Evolutionary conservation across 257 asterid species (phyloP).

Genomic region (Eucommia ulmoides): DNA sequence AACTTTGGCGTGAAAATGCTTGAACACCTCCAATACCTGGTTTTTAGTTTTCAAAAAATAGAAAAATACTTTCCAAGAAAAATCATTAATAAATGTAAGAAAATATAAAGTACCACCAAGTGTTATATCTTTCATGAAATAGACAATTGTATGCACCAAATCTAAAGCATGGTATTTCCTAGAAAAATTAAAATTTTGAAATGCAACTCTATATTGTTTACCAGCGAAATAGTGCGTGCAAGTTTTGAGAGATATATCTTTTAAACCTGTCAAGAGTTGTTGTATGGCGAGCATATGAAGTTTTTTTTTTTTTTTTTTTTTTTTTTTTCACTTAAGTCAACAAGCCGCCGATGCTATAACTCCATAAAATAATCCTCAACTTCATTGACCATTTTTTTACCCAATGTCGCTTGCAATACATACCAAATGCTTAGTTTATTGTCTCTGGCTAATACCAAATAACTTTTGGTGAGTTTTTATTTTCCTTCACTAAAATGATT

Average conservation of each 20-base stretch:
- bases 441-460: not conserved
- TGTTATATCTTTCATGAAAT: not conserved
- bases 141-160: not conserved
- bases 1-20: not conserved
- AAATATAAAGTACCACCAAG: not conserved
- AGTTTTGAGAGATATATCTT: not conserved
- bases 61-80: not conserved
- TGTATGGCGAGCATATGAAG: not conserved
- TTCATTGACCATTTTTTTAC: not conserved
- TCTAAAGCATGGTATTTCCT: not conserved
- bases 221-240: not conserved
- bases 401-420: not conserved
- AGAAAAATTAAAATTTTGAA: not conserved
- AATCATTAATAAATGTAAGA: not conserved
- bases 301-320: too few relatives aligned
- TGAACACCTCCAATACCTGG: not conserved
- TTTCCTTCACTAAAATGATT: not conserved
- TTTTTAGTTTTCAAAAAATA: not conserved
- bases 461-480: not conserved
- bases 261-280: not conserved
- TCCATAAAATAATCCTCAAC: not conserved
- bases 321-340: not conserved
- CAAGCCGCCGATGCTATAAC: not conserved
- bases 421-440: not conserved
- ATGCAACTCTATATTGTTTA: not conserved